These are phyloP conservation scores for Saitoella complicata DNA, from an alignment of 805 yeast species.

Conservation along the genomic window DNA sequence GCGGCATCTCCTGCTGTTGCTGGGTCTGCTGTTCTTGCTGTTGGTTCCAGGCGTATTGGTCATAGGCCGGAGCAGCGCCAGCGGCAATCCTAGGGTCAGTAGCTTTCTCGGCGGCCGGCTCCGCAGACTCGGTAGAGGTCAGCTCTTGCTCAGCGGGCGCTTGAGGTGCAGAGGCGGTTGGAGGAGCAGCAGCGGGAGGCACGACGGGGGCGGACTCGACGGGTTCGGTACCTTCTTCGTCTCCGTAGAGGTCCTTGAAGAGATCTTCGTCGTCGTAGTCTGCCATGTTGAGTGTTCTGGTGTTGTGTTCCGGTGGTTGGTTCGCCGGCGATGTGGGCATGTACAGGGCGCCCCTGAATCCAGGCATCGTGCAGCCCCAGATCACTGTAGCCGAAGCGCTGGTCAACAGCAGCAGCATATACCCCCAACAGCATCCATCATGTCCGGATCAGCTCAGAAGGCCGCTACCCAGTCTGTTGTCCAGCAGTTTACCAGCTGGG, in stretches of 20 bases:
- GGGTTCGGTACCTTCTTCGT: not conserved
- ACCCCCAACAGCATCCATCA: no score
- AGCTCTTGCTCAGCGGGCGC: not conserved
- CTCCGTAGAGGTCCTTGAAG: not conserved
- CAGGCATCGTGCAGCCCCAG: no score
- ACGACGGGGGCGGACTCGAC: not conserved
- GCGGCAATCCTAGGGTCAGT: not conserved
- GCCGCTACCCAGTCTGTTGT: not conserved
- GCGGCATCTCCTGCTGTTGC: slow-evolving; percentile 14
- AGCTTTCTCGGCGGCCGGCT: not conserved
- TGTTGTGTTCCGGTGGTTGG: slow-evolving; percentile 17
- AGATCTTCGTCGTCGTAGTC: slow-evolving; percentile 1
- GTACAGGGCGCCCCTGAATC: slow-evolving; percentile 1
- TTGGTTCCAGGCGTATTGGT: slow-evolving; percentile 5
- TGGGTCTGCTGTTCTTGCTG: slow-evolving; percentile 15
- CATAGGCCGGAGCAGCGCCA: slow-evolving; percentile 17
- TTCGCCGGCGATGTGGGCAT: slow-evolving; percentile 6
- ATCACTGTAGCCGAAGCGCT: no score
- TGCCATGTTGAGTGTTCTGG: slow-evolving; percentile 16
- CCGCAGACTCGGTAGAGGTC: not conserved
- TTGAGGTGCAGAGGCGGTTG: not conserved
- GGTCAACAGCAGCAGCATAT: no score
- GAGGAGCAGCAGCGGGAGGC: not conserved
- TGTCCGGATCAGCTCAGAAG: no score
- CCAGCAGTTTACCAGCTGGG: not conserved